A percentile compares a stretch with the other conserved stretches of the same genome.
Conservation (phyloP, 768 basidiomycete species). For the Termitomyces sp. region DNA sequence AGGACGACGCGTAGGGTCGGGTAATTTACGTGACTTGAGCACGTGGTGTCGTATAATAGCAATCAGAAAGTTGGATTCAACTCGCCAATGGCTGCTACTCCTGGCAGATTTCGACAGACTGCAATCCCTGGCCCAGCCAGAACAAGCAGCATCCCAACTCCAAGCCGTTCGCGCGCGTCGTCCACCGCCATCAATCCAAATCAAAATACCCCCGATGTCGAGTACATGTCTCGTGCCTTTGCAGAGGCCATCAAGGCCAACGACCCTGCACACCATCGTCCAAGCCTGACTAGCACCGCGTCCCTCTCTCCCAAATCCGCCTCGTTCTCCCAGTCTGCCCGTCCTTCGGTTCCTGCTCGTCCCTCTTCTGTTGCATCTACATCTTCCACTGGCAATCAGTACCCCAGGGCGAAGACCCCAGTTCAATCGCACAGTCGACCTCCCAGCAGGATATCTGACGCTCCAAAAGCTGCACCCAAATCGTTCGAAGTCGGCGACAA, state of each 20-base stretch:
- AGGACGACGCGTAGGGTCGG: conserved; percentile 5
- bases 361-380: conserved; percentile 61
- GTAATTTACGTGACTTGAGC: conserved; percentile 1
- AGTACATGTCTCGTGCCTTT: conserved; percentile 68
- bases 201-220: conserved; percentile 34
- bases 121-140: conserved; percentile 36
- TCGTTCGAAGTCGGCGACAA: conserved; percentile 70
- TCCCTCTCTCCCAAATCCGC: conserved; percentile 46
- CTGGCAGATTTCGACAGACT: conserved; percentile 37
- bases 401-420: conserved; percentile 49
- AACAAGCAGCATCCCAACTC: conserved; percentile 57
- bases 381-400: conserved; percentile 28
- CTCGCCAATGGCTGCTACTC: conserved; percentile 22
- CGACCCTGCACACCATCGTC: conserved; percentile 66
- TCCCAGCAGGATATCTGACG: conserved; percentile 40
- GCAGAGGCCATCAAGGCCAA: conserved; percentile 77
- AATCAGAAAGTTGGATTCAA: conserved; percentile 2
- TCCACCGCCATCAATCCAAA: conserved; percentile 42
- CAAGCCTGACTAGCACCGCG: conserved; percentile 32
- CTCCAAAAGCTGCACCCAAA: conserved; percentile 38
- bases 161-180: conserved; percentile 65
- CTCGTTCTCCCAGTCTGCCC: conserved; percentile 43
- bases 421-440: conserved; percentile 57
- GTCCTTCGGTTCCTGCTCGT: conserved; percentile 38
- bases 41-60: conserved; percentile 10